Evolutionary conservation across 2,329 filamentous ascomycete genomes (phyloP).

Genomic region (Helminthosporium solani): DNA sequence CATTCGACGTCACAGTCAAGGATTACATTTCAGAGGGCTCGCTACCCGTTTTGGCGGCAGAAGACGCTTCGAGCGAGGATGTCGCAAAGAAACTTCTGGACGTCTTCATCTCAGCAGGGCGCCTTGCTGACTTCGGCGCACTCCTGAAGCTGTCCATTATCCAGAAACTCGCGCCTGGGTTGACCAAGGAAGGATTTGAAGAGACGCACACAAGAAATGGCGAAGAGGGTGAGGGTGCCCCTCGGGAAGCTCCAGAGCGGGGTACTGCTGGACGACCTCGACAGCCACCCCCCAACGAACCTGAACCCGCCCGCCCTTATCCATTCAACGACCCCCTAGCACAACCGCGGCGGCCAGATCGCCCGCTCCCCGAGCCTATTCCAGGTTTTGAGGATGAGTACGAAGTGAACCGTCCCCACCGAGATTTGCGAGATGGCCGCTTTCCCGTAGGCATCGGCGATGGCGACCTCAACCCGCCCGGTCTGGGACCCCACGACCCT

Average conservation of each 20-base stretch:
- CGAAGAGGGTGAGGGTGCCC: constrained; percentile 44
- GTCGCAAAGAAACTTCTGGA: constrained; percentile 49
- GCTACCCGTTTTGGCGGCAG: constrained; percentile 53
- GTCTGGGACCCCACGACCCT: constrained; percentile 82
- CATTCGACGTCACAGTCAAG: constrained; percentile 70
- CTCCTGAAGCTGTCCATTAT: constrained; percentile 78
- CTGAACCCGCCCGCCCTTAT: constrained; percentile 64
- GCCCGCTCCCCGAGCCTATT: constrained; percentile 74
- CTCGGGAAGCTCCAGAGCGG: constrained; percentile 32
- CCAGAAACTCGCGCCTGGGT: constrained; percentile 75
- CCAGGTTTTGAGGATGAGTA: constrained; percentile 94
- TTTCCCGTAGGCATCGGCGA: constrained; percentile 74
- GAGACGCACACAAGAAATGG: constrained; percentile 45
- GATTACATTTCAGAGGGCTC: constrained; percentile 71
- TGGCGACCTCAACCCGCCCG: constrained; percentile 83
- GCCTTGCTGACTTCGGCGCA: constrained; percentile 66
- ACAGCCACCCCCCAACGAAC: constrained; percentile 48
- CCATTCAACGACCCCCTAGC: constrained; percentile 70
- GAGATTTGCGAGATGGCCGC: constrained; percentile 48
- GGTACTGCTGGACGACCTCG: constrained; percentile 22
- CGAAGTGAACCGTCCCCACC: constrained; percentile 70
- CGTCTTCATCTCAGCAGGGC: constrained; percentile 71
- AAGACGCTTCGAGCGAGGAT: constrained; percentile 50
- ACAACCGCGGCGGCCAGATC: constrained; percentile 54
- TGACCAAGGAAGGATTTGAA: constrained; percentile 78